Evolutionary conservation across 2,329 filamentous ascomycete genomes (phyloP).

Genomic region (Zopfia rhizophila): DNA sequence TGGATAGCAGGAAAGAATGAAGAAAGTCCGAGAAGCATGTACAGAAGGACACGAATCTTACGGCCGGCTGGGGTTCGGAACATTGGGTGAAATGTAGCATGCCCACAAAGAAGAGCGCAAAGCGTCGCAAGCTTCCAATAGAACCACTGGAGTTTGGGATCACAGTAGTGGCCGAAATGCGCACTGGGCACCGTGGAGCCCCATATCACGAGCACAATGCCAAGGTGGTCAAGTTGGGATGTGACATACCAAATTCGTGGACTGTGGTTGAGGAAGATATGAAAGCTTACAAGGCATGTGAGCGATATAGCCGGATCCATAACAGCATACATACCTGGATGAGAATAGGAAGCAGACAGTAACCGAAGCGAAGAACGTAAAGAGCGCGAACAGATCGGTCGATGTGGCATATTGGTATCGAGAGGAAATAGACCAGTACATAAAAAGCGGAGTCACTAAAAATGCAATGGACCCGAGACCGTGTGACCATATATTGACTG

Average conservation of each 20-base stretch:
- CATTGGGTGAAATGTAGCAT: constrained; percentile 50
- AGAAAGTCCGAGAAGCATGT: constrained; percentile 54
- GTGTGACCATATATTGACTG: constrained; percentile 2
- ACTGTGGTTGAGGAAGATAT: constrained; percentile 84
- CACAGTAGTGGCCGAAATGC: constrained; percentile 60
- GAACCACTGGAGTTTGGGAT: constrained; percentile 35
- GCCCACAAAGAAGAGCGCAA: constrained; percentile 43
- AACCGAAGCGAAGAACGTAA: constrained; percentile 14
- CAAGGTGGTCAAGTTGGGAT: constrained; percentile 90
- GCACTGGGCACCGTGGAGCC: constrained; percentile 87
- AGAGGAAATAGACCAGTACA: no score
- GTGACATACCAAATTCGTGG: constrained; percentile 78
- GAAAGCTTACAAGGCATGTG: constrained; percentile 70
- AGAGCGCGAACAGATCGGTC: constrained; percentile 11
- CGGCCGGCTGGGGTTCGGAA: constrained; percentile 53
- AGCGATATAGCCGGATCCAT: constrained; percentile 51
- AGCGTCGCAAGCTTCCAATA: constrained; percentile 50
- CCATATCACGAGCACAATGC: constrained; percentile 87
- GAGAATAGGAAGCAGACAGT: constrained; percentile 20
- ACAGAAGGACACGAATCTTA: constrained; percentile 54
- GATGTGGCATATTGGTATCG: no score
- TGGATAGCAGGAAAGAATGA: constrained; percentile 56
- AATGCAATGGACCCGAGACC: background rate
- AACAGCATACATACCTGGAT: no score
- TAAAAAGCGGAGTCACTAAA: no score